A percentile compares a stretch with the other conserved stretches of the same genome.
Evolutionary conservation across 2,329 filamentous ascomycete species (phyloP).

Genomic region (Monosporascus cannonballus): DNA sequence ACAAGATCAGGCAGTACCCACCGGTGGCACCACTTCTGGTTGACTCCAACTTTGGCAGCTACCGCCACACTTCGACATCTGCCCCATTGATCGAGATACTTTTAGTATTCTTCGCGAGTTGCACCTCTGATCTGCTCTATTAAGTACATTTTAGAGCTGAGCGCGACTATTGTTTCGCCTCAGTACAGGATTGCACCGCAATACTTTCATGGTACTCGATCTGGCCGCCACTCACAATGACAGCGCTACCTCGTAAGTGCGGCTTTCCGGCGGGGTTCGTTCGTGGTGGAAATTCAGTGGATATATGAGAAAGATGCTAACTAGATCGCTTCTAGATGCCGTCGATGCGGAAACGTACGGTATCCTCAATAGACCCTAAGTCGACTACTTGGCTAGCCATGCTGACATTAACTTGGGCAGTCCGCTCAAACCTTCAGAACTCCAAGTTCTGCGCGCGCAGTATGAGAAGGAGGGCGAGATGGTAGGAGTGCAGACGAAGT

Average conservation of each 20-base stretch:
- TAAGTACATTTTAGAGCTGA: background rate
- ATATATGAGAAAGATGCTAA: background rate
- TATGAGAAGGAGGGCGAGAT: constrained; percentile 98
- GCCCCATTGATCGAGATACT: background rate
- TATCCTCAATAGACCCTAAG: background rate
- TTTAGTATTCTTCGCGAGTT: background rate
- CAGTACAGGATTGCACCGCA: background rate
- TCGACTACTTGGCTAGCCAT: constrained; percentile 6
- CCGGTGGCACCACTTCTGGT: background rate
- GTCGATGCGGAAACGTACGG: constrained; percentile 91
- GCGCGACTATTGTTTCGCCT: background rate
- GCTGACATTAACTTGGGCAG: constrained; percentile 35
- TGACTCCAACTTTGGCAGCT: constrained; percentile 2
- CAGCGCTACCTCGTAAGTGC: constrained; percentile 25
- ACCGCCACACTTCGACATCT: constrained; percentile 9
- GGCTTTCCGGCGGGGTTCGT: background rate
- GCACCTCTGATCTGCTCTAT: background rate
- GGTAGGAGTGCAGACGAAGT: constrained; percentile 95
- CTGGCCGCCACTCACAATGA: constrained; percentile 14
- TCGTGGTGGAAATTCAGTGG: background rate
- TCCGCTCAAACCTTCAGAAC: constrained; percentile 83
- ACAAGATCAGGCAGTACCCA: too few species aligned
- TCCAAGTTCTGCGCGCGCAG: constrained; percentile 86
- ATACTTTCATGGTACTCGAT: too few species aligned
- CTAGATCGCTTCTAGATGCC: constrained; percentile 59